phyloP scores from a whole-genome alignment of 805 yeast species.

The Debaryomyces maramus region DNA sequence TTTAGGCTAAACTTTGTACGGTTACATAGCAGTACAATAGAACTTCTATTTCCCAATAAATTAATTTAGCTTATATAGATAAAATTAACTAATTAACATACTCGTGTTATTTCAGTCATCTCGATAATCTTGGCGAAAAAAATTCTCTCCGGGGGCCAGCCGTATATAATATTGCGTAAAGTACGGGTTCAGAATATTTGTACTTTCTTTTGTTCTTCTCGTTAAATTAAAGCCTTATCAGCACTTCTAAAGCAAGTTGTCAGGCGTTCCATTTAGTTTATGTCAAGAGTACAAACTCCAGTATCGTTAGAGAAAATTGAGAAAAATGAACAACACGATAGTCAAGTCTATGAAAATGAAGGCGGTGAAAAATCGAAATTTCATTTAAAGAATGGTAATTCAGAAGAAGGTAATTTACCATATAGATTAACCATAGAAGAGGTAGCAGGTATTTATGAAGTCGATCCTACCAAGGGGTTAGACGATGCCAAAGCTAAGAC shows the following conservation, averaged over 20 bases:
- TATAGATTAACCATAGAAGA: slow-evolving; percentile 35
- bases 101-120: no score
- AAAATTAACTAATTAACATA: no score
- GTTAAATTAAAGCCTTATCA: not conserved
- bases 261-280: slow-evolving; percentile 7
- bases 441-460: slow-evolving; percentile 37
- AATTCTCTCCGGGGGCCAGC: no score
- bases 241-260: not conserved
- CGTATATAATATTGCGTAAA: no score
- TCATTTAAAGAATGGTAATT: not conserved
- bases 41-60: not conserved
- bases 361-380: slow-evolving; percentile 14
- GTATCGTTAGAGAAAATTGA: not conserved
- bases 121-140: no score
- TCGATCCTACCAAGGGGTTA: slow-evolving; percentile 52
- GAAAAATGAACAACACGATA: slow-evolving; percentile 13
- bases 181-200: no score
- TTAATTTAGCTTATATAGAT: not conserved
- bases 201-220: not conserved
- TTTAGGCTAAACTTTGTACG: not conserved
- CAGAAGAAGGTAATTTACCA: slow-evolving; percentile 11
- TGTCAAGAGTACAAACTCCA: not conserved
- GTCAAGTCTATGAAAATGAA: slow-evolving; percentile 15
- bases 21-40: no score
- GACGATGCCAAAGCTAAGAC: slow-evolving; percentile 14